Evolutionary conservation across 495 filamentous ascomycete species (phyloP).

Genomic region (Talaromyces wortmannii): DNA sequence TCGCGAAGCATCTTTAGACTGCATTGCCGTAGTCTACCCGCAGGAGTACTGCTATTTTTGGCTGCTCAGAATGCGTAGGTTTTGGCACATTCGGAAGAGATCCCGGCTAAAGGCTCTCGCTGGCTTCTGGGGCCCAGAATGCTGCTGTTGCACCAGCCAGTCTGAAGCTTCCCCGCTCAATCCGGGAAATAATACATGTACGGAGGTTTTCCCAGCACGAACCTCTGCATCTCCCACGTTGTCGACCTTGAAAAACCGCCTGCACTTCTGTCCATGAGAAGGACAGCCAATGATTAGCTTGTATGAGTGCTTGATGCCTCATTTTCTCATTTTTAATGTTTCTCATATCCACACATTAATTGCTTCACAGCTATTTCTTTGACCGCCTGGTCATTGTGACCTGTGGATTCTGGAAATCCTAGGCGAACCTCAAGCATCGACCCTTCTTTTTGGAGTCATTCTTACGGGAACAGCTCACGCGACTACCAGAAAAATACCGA

Average conservation of each 20-base stretch:
- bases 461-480: not conserved
- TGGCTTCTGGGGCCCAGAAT: not conserved
- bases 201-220: not conserved
- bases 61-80: not conserved
- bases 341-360: not conserved
- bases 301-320: not conserved
- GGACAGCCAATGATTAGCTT: not conserved
- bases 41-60: not conserved
- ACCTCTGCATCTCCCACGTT: not conserved
- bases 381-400: not conserved
- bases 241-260: not conserved
- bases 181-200: not conserved
- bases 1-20: not conserved
- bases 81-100: not conserved
- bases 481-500: not conserved
- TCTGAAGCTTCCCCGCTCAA: constrained; percentile 2
- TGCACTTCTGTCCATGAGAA: not conserved
- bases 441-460: not conserved
- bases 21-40: not conserved
- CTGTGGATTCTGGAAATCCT: not conserved
- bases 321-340: not conserved
- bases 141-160: not conserved
- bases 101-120: not conserved
- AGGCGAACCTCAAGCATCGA: not conserved
- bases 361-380: not conserved